These are phyloP conservation scores for Cymodocea nodosa DNA, from an alignment of 116 monocot genomes.

Conservation along the genomic window DNA sequence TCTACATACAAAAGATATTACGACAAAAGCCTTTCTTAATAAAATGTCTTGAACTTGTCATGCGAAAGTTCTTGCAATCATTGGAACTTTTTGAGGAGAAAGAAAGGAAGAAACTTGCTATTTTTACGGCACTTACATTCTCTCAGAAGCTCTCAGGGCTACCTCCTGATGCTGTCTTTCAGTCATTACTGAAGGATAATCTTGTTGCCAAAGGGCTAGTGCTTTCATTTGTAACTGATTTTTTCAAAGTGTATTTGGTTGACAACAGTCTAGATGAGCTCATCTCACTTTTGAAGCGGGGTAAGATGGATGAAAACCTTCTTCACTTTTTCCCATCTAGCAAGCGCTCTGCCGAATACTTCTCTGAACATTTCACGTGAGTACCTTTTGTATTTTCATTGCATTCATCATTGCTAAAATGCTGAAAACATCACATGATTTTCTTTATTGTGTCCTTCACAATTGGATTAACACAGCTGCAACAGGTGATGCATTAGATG, in stretches of 20 bases:
- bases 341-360: constrained; percentile 60
- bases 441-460: too few relatives aligned
- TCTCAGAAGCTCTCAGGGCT: constrained; percentile 98
- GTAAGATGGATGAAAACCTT: constrained; percentile 94
- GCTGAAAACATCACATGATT: too few relatives aligned
- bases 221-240: constrained; percentile 86
- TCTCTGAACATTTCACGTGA: constrained; percentile 95
- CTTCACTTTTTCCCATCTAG: constrained; percentile 81
- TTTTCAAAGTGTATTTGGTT: constrained; percentile 80
- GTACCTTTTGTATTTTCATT: constrained; percentile 1
- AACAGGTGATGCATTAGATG: too few relatives aligned
- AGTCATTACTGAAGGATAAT: constrained; percentile 90
- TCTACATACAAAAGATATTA: constrained; percentile 86
- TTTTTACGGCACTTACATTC: constrained; percentile 94
- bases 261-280: constrained; percentile 93
- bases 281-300: constrained; percentile 71
- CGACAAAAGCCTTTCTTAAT: constrained; percentile 86
- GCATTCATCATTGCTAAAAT: too few relatives aligned
- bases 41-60: constrained; percentile 98
- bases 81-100: constrained; percentile 92
- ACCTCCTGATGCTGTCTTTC: constrained; percentile 91
- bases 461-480: too few relatives aligned
- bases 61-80: constrained; percentile 83
- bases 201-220: constrained; percentile 96
- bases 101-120: constrained; percentile 88